Evolutionary conservation across 495 filamentous ascomycete species (phyloP).

Genomic region (Aspergillus indologenus): DNA sequence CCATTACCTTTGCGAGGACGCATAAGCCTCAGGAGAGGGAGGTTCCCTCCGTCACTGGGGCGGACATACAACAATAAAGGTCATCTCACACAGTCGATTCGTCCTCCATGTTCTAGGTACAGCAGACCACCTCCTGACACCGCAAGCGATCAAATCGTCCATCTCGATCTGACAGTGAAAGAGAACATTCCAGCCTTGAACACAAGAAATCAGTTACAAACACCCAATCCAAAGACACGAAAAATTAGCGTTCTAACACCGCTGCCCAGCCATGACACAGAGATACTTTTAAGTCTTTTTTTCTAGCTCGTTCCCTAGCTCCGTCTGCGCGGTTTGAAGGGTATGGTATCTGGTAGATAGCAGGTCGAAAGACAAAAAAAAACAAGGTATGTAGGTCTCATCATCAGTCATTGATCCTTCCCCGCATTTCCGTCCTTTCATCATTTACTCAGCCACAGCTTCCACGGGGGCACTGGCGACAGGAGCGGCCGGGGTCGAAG

Average conservation of each 20-base stretch:
- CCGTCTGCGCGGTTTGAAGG: not conserved
- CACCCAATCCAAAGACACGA: not conserved
- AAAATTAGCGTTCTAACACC: not conserved
- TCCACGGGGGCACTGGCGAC: not conserved
- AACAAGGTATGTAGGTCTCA: not conserved
- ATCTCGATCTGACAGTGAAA: not conserved
- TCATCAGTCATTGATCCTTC: not conserved
- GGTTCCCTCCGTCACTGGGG: too few relatives aligned
- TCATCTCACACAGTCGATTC: not conserved
- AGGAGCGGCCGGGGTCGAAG: not conserved
- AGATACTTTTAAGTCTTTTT: not conserved
- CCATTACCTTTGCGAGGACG: too few relatives aligned
- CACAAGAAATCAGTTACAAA: not conserved
- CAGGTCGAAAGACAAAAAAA: not conserved
- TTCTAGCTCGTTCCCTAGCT: not conserved
- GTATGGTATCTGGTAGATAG: not conserved
- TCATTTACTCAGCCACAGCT: conserved; percentile 2
- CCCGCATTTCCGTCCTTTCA: not conserved
- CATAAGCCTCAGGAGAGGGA: too few relatives aligned
- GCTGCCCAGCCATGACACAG: not conserved
- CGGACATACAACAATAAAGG: not conserved
- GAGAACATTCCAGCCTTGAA: not conserved
- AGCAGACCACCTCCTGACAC: not conserved
- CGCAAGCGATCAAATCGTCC: not conserved
- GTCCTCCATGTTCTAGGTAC: not conserved